Evolutionary conservation across 192 early-diverging fungal genomes (phyloP), one percentile per base, ranked within the genome.

Genomic region (Umbelopsis vinacea): DNA sequence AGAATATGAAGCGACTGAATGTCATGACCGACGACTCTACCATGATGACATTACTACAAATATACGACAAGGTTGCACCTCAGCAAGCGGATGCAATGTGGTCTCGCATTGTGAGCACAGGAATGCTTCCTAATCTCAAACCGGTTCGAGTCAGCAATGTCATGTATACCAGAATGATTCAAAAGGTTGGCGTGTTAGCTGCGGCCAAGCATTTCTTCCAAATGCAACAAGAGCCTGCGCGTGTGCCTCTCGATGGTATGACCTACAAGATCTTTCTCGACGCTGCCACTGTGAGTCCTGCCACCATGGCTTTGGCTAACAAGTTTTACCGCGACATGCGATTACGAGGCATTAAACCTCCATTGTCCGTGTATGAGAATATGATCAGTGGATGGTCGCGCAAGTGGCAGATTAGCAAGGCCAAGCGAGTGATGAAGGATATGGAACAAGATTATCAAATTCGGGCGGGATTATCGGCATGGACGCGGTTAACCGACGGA

Each of bases 1-100:
- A 66, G 23, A 67, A 78, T 45, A 78, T 78, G 77, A 66, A 71
- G 17, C 45, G 63, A 38, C 68, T 73, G 6, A 37, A 70, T 46
- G 57, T 78, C 22, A 46, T 37, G 11, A 69, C 77, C 5, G 52
- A 73, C 60, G 35, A 67, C 38, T 47, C 72, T 0, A 78, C 77
- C 0, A 50, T 74, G 17, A 35, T 72, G 14, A 78, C 77, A 1
- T 60, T 78, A 40, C 8, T 50, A 1, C 38, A 43, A 17, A 67
- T 74, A 15, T 78, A 78, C 47, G 21, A 54, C 7, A 24, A 74
- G n/a, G 73, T 53, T 19, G 50, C 66, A 12, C 43, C 75, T 9
- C 52, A 46, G 2, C 43, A 69, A 11, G 23, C 37, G 9, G 72
- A 78, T 33, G 55, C 73, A 6, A 38, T 66, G 12, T 74, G 46